phyloP scores from a whole-genome alignment of 257 asterid genomes.

The Coffea canephora region DNA sequence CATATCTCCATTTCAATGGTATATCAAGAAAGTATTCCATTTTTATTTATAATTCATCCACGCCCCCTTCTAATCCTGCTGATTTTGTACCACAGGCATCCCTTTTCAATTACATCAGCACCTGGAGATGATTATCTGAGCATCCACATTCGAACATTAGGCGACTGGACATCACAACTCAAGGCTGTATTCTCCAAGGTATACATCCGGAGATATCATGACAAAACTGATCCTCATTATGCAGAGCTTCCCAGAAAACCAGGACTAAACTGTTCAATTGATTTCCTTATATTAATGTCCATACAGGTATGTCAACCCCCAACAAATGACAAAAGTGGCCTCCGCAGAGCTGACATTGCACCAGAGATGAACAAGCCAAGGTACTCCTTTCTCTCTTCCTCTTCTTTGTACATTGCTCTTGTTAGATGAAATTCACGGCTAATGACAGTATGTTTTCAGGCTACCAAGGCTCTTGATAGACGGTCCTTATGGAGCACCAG shows the following conservation, averaged over 20 bases:
- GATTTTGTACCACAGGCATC: slow-evolving; percentile 18
- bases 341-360: slow-evolving; percentile 28
- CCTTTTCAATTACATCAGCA: slow-evolving; percentile 31
- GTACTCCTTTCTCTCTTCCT: slow-evolving; percentile 8
- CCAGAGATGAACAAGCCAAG: slow-evolving; percentile 24
- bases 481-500: slow-evolving; percentile 84
- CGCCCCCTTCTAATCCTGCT: not conserved
- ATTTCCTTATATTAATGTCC: not conserved
- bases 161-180: slow-evolving; percentile 39
- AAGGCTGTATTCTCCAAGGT: slow-evolving; percentile 20
- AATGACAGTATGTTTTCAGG: slow-evolving; percentile 26
- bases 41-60: not conserved
- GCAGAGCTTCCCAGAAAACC: not conserved
- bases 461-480: slow-evolving; percentile 64
- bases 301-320: slow-evolving; percentile 31
- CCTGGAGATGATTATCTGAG: slow-evolving; percentile 30
- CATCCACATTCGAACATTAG: slow-evolving; percentile 32
- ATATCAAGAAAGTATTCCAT: not conserved
- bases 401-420: not conserved
- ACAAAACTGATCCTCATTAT: not conserved
- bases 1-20: slow-evolving; percentile 75
- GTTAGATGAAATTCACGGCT: not conserved
- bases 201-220: no score
- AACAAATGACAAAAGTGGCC: slow-evolving; percentile 31
- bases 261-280: not conserved